A percentile compares a stretch with the other conserved stretches of the same genome.
Evolutionary conservation across 179 eudicot species (phyloP).

Genomic region (Spinacia oleracea): DNA sequence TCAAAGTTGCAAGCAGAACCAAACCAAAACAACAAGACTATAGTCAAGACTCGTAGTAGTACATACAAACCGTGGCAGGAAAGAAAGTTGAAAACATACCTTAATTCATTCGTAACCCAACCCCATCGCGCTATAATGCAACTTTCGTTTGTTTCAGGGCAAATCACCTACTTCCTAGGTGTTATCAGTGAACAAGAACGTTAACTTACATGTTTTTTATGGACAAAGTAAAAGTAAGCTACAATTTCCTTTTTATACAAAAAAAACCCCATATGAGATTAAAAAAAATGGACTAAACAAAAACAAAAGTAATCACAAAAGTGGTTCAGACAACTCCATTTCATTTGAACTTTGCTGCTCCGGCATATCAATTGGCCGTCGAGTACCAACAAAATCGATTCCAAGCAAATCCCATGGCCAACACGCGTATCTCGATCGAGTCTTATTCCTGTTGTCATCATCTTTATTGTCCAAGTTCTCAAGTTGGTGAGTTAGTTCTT

Average conservation of each 20-base stretch:
- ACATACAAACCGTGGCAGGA: not conserved
- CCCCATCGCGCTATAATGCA: not conserved
- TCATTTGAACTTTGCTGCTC: slow-evolving; percentile 64
- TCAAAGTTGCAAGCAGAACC: no score
- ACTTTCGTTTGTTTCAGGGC: not conserved
- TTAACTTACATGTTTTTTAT: slow-evolving; percentile 6
- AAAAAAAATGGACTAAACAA: slow-evolving; percentile 8
- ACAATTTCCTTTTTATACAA: slow-evolving; percentile 24
- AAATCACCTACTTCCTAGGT: slow-evolving; percentile 1
- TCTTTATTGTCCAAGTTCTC: slow-evolving; percentile 59
- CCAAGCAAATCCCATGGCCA: slow-evolving; percentile 99
- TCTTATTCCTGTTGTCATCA: slow-evolving; percentile 39
- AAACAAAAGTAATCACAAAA: slow-evolving; percentile 40
- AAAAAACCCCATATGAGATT: not conserved
- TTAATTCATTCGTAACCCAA: not conserved
- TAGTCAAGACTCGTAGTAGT: no score
- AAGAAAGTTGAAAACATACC: not conserved
- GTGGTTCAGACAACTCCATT: slow-evolving; percentile 98
- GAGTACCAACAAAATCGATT: slow-evolving; percentile 61
- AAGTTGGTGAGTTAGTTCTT: slow-evolving; percentile 85
- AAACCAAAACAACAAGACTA: no score
- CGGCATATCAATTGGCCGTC: slow-evolving; percentile 31
- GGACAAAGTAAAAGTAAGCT: slow-evolving; percentile 9
- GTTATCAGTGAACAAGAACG: not conserved
- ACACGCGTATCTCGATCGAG: slow-evolving; percentile 66